These are phyloP conservation scores for Aspergillus sp. DNA, from an alignment of 2,329 filamentous ascomycete species.

Conservation along the genomic window DNA sequence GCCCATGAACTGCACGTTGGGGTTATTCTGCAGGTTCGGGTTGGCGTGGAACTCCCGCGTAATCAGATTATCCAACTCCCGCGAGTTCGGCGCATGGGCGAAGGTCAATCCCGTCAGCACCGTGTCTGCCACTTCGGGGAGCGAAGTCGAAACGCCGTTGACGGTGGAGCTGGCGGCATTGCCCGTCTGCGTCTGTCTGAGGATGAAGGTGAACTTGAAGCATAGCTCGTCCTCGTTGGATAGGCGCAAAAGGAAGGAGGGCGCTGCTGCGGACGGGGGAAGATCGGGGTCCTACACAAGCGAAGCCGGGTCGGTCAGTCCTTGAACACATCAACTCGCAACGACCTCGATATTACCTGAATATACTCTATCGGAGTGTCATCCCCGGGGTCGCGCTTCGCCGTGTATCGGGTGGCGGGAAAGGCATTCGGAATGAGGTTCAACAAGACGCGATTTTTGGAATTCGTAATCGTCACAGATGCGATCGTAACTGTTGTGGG, in stretches of 20 bases:
- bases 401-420: slow-evolving; percentile 74
- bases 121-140: slow-evolving; percentile 61
- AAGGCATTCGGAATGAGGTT: slow-evolving; percentile 81
- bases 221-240: slow-evolving; percentile 87
- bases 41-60: slow-evolving; percentile 96
- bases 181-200: slow-evolving; percentile 55
- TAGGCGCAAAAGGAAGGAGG: slow-evolving; percentile 81
- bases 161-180: slow-evolving; percentile 50
- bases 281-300: slow-evolving; percentile 70
- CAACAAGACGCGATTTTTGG: slow-evolving; percentile 72
- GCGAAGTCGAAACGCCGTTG: slow-evolving; percentile 50
- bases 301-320: background rate
- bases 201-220: slow-evolving; percentile 88
- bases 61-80: slow-evolving; percentile 88
- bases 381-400: slow-evolving; percentile 70
- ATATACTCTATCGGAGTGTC: slow-evolving; percentile 80
- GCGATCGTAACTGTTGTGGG: slow-evolving; percentile 72
- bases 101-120: slow-evolving; percentile 86
- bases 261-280: slow-evolving; percentile 43
- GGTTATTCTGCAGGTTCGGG: slow-evolving; percentile 94
- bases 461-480: slow-evolving; percentile 76
- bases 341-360: slow-evolving; percentile 59
- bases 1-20: slow-evolving; percentile 92
- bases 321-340: background rate
- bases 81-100: slow-evolving; percentile 78